Base-by-base conservation (phyloP, 2,329 filamentous ascomycete genomes). In the Chalaropsis thielavioides region DNA sequence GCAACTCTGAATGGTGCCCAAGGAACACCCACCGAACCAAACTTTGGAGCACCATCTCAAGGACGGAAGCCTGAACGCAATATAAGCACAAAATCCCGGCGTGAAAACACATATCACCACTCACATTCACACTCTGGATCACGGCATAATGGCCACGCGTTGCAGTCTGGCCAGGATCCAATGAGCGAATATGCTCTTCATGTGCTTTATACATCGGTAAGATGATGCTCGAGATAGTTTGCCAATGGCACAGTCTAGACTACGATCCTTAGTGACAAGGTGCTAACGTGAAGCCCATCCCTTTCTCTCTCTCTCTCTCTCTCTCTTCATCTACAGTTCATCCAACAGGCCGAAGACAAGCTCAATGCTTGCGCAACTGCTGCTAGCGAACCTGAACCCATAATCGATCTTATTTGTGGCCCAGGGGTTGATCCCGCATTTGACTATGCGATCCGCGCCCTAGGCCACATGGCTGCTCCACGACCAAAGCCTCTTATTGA, bases 101-200 rank as follows among this genome's bases (percentile, higher is more conserved):
- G 87, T 71, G 88, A 91, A 68, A 86, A 90, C 72, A 78, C 81
- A 6, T 87, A 88, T 71, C 85, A 92, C 71, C 87, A 86, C 70
- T 89, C 89, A 17, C 86, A 90, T 71, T 92, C 89, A 11, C 44
- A 35, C 8, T 58, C 54, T 58, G 54, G 8, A 43, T 86, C 86
- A 62, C 81, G 84, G 64, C 83, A 87, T 70, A 80, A 85, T 70
- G 83, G 84, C 69, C 40, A 58, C 10, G 15, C 38, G 8, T 59
- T 77, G 83, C 70, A 82, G 82, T 70, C 83, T 63, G 90, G 95
- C 68, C 83, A 88, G 69, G 95, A 92, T 75, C 96, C 92, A 0
- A 92, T 96, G n/a, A 92, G 91, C 64, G 94, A 99, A 78, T 97
- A 96, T 81, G 94, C 94, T 22, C 79, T 99, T 67, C 92, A 97